Conservation (phyloP, 2,329 filamentous ascomycete genomes). For the Fusarium sp. region DNA sequence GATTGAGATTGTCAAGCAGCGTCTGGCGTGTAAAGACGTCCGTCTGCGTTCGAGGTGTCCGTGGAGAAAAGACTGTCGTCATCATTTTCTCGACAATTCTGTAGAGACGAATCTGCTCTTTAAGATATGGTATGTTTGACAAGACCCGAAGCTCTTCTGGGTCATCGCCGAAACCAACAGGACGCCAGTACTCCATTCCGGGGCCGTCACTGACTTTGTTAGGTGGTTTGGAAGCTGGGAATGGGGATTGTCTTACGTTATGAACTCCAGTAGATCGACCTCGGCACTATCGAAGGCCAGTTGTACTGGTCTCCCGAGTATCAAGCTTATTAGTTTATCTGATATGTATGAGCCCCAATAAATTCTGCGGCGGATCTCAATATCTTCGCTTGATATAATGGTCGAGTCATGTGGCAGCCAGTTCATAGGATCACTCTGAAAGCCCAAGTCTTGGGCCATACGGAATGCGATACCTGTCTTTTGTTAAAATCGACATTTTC, state of each 20-base stretch:
- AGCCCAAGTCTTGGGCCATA: neutral
- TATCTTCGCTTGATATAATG: neutral
- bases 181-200: neutral
- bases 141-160: neutral
- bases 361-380: neutral
- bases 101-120: constrained; percentile 1
- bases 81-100: constrained; percentile 1
- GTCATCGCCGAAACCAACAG: neutral
- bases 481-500: neutral
- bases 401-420: neutral
- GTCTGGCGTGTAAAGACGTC: neutral
- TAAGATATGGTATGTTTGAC: constrained; percentile 1
- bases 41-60: neutral
- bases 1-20: neutral
- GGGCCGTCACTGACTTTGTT: neutral
- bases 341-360: constrained; percentile 5
- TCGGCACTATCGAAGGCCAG: neutral
- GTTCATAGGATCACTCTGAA: constrained; percentile 1
- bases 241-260: neutral
- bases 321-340: neutral
- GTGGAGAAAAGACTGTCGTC: neutral
- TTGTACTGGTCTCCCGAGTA: neutral
- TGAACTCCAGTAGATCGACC: neutral
- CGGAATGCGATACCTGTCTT: neutral
- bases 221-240: accelerated